Evolutionary conservation across 1,284 basidiomycete genomes (phyloP), one percentile per base, ranked within the genome.

Genomic region (Tremellales sp.): DNA sequence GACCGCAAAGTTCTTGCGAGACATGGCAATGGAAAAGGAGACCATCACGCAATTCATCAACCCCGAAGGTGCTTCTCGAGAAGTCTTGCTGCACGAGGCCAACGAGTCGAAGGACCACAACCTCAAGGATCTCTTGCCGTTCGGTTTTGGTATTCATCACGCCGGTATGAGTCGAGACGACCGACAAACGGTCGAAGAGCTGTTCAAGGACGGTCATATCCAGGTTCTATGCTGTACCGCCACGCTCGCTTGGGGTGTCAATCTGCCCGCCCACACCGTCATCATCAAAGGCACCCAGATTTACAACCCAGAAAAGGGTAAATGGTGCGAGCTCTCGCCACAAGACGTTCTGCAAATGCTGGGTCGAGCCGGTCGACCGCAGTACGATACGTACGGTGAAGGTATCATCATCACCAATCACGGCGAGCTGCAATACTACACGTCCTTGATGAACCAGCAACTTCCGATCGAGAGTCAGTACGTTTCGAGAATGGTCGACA

Each of bases 251-350:
- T 98, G 96, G 96, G 96, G 96, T 80, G 94, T 98, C 75, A 98
- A 98, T 70, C 76, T 98, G 1, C 96, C 96, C 1, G 94, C 94
- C 0, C 96, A 98, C 64, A 89, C 91, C 3, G 94, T 97, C 73
- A 93, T 98, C 76, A 97, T 98, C 80, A 99, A 98, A 73, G 96
- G 96, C 29, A 98, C 96, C 0, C 94, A 98, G 75, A 93, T 98
- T 56, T 98, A 98, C 78, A 97, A 97, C 71, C 96, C 96, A 0
- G 93, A 96, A 74, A 97, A 98, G 76, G 96, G 96, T 21, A 84
- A 89, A 7, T 98, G 94, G 96, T 85, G 88, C 7, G 96, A 98
- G 72, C 76, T 98, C 11, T 96, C 92, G 0, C 86, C 89, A 0
- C 94, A 98, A 73, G 96, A 98, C 65, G 92, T 97, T 6, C 78